phyloP scores from a whole-genome alignment of 2,329 filamentous ascomycete genomes.

The Microdochium nivale region DNA sequence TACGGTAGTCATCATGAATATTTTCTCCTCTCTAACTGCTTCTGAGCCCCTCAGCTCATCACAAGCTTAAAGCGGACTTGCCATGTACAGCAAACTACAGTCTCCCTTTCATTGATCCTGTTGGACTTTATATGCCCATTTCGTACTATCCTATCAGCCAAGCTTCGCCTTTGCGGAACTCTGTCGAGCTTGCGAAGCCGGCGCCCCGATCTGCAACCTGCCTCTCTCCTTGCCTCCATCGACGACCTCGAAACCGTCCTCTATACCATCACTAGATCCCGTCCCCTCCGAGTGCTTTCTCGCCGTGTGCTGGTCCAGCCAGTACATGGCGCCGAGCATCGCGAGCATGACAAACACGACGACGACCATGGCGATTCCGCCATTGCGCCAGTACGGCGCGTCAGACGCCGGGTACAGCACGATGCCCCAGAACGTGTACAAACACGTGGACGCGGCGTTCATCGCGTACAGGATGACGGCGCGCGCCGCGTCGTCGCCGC shows the following conservation, averaged over 20 bases:
- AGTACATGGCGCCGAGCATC: constrained; percentile 5
- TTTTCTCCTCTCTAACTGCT: too few species aligned
- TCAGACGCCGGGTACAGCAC: constrained; percentile 30
- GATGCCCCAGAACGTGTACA: constrained; percentile 37
- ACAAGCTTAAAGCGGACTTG: too few species aligned
- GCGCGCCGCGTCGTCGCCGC: constrained; percentile 29
- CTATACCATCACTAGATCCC: not conserved
- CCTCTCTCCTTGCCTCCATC: not conserved
- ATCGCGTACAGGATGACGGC: constrained; percentile 30
- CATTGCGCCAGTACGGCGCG: constrained; percentile 30
- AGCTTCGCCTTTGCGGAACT: too few species aligned
- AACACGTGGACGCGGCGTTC: constrained; percentile 26
- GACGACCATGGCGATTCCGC: constrained; percentile 20
- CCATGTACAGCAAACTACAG: too few species aligned
- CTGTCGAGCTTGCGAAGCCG: too few species aligned
- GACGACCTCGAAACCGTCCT: not conserved
- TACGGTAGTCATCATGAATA: too few species aligned
- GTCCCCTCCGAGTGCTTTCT: not conserved
- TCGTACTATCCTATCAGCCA: too few species aligned
- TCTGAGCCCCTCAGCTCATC: too few species aligned
- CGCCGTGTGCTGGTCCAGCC: constrained; percentile 4
- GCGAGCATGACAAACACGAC: constrained; percentile 5
- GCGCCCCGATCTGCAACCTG: too few species aligned
- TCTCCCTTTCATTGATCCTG: too few species aligned
- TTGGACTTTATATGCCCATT: too few species aligned